These are phyloP conservation scores for Eremomyces bilateralis DNA, from an alignment of 495 filamentous ascomycete genomes.

Conservation along the genomic window DNA sequence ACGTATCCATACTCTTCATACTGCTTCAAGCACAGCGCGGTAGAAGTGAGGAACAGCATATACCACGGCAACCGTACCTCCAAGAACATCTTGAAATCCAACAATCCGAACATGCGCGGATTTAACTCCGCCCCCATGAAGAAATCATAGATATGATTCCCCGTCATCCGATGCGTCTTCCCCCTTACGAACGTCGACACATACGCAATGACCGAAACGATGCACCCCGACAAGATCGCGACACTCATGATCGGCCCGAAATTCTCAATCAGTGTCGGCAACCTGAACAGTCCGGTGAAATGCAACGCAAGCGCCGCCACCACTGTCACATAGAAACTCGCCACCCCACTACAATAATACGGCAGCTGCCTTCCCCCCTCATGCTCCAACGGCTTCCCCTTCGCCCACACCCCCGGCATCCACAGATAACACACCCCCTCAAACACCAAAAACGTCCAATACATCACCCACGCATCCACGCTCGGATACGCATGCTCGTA, in stretches of 20 bases:
- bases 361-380: slow-evolving; percentile 58
- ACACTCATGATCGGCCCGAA: slow-evolving; percentile 83
- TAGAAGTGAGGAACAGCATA: slow-evolving; percentile 63
- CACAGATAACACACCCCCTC: slow-evolving; percentile 62
- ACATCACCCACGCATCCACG: slow-evolving; percentile 65
- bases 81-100: slow-evolving; percentile 99
- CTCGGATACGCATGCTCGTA: slow-evolving; percentile 67
- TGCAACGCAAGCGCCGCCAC: slow-evolving; percentile 44
- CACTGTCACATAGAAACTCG: slow-evolving; percentile 74
- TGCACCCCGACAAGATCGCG: slow-evolving; percentile 69
- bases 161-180: slow-evolving; percentile 77
- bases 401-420: slow-evolving; percentile 62
- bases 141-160: slow-evolving; percentile 82
- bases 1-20: slow-evolving; percentile 84
- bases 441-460: slow-evolving; percentile 78
- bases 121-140: slow-evolving; percentile 99
- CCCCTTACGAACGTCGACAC: slow-evolving; percentile 61
- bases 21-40: slow-evolving; percentile 63
- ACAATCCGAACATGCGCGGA: slow-evolving; percentile 75
- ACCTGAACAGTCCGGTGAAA: slow-evolving; percentile 60
- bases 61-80: slow-evolving; percentile 96
- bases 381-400: slow-evolving; percentile 72
- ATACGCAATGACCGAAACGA: slow-evolving; percentile 66
- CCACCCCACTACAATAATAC: slow-evolving; percentile 85
- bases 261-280: slow-evolving; percentile 88